Base-by-base conservation (phyloP, 2,329 filamentous ascomycete species). In the Fusarium zealandicum region DNA sequence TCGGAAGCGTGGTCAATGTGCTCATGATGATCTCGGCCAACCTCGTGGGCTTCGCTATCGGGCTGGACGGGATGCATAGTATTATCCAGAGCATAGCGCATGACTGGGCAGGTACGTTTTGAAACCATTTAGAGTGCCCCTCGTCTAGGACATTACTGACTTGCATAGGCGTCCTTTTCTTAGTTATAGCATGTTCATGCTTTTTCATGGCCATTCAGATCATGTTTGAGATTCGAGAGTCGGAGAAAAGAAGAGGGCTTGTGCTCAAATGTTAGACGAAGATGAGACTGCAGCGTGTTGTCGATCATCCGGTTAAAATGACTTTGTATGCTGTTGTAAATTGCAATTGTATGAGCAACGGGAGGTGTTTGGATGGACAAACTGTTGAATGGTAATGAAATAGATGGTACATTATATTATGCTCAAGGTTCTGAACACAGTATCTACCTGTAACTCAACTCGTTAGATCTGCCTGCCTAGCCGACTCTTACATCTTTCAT, bases 11-110 rank as follows among this genome's bases (percentile, higher is more conserved):
- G 4, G 84, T 76, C 1, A 97, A 97, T 66, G 82, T 96, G 18
- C 76, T 98, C 40, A 92, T 97, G 89, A 95, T 99, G 90, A 96
- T 98, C 83, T 82, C 84, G 37, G 95, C 93, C 13, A 99, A 99
- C 70, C 77, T 99, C 14, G 92, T 99, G 10, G 95, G 95, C 0
- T 99, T 98, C 74, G 95, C 93, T 0, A 82, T 99, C 11, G 96
- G 96, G 0, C 63, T 97, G 42, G 95, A 99, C 69, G 95, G 96
- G 0, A 66, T 98, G 69, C 84, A 90, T 72, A 89, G 83, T 25
- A 85, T 98, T 42, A 72, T 96, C 9, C 78, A 80, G 52, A 88
- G 89, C 1, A 92, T 98, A 52, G 78, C 96, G 45, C 84, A 84
- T 14, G 90, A 90, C 52, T 90, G 86, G 78, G 86, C 86, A 36